Conservation (phyloP, 768 basidiomycete genomes). For the Suillus weaverae region DNA sequence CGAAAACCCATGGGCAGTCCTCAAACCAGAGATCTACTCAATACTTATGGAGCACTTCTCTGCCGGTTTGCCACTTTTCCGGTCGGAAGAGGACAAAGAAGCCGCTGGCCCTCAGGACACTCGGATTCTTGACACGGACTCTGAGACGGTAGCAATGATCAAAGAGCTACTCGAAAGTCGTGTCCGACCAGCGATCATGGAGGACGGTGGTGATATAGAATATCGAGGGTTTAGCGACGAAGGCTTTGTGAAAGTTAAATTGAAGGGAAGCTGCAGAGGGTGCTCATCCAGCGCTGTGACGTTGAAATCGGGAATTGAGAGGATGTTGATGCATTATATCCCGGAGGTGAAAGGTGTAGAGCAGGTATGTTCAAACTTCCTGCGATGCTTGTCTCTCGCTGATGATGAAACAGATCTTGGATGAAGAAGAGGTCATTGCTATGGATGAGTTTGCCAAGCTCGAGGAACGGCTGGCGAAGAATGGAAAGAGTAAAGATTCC, state of each 20-base stretch:
- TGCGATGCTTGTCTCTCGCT: slow-evolving; percentile 9
- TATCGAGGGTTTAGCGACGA: slow-evolving; percentile 88
- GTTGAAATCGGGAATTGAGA: slow-evolving; percentile 93
- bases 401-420: slow-evolving; percentile 62
- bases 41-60: slow-evolving; percentile 98
- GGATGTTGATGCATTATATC: slow-evolving; percentile 99
- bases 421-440: slow-evolving; percentile 86
- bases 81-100: slow-evolving; percentile 75
- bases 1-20: slow-evolving; percentile 80
- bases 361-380: slow-evolving; percentile 52
- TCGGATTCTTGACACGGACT: slow-evolving; percentile 88
- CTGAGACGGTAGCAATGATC: slow-evolving; percentile 98
- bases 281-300: slow-evolving; percentile 94
- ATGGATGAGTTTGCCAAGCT: slow-evolving; percentile 88
- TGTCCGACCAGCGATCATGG: slow-evolving; percentile 96
- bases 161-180: slow-evolving; percentile 95
- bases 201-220: slow-evolving; percentile 98
- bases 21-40: slow-evolving; percentile 97
- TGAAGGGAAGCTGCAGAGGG: slow-evolving; percentile 97
- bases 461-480: slow-evolving; percentile 60
- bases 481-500: slow-evolving; percentile 43
- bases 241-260: slow-evolving; percentile 80
- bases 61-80: slow-evolving; percentile 83
- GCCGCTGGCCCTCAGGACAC: slow-evolving; percentile 92
- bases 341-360: slow-evolving; percentile 93